phyloP scores from a whole-genome alignment of 2,329 filamentous ascomycete species.

The Colletotrichum sublineola region DNA sequence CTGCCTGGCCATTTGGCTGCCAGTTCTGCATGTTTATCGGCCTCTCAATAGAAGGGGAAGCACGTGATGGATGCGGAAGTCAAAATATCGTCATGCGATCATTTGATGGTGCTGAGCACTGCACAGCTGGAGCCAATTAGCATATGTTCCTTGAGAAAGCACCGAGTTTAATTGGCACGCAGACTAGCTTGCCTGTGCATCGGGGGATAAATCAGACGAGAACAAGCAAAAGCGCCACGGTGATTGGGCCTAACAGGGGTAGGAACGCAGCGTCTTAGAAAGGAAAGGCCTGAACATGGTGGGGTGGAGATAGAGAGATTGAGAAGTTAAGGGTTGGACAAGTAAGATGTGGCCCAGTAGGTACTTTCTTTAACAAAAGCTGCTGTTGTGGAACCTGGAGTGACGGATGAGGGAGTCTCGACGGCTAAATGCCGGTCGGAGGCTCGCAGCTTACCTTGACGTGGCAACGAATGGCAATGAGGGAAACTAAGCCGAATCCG shows the following conservation, averaged over 20 bases:
- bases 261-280: neutral
- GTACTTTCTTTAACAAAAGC: conserved; percentile 6
- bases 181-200: conserved; percentile 22
- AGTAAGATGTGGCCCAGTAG: neutral
- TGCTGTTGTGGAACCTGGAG: conserved; percentile 12
- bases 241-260: conserved; percentile 33
- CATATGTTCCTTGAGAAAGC: conserved; percentile 20
- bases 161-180: conserved; percentile 27
- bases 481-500: conserved; percentile 27
- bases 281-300: conserved; percentile 1
- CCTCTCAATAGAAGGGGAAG: conserved; percentile 6
- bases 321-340: conserved; percentile 16
- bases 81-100: conserved; percentile 32
- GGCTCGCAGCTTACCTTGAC: conserved; percentile 38
- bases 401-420: neutral
- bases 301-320: conserved; percentile 22
- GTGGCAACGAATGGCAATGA: conserved; percentile 6
- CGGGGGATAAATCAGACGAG: conserved; percentile 24
- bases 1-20: conserved; percentile 41
- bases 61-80: conserved; percentile 29
- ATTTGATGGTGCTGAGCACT: conserved; percentile 34
- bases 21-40: conserved; percentile 41
- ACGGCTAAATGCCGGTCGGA: conserved; percentile 35
- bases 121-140: conserved; percentile 39
- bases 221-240: conserved; percentile 3